Conservation (phyloP, 1,284 basidiomycete genomes). For the Marasmius sp. region DNA sequence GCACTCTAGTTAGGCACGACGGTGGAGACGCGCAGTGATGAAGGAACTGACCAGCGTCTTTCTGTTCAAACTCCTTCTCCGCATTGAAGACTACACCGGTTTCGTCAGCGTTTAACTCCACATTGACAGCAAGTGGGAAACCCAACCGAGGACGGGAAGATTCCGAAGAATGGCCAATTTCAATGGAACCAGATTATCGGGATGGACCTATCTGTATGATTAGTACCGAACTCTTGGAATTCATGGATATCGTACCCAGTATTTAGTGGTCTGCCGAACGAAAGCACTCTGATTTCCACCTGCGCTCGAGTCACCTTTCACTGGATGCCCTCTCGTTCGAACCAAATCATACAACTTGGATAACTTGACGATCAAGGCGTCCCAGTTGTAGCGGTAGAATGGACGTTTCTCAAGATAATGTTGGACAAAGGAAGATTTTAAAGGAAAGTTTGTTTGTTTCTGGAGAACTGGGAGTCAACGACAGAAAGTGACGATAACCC, state of each 20-base stretch:
- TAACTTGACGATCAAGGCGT: slow-evolving; percentile 94
- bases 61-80: slow-evolving; percentile 89
- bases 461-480: slow-evolving; percentile 24
- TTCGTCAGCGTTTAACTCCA: neutral
- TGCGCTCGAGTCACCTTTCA: slow-evolving; percentile 90
- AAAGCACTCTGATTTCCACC: slow-evolving; percentile 97
- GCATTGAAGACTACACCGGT: slow-evolving; percentile 81
- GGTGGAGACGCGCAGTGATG: neutral
- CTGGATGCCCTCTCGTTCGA: slow-evolving; percentile 91
- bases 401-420: slow-evolving; percentile 94
- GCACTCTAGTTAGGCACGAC: slow-evolving; percentile 3
- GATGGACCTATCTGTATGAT: slow-evolving; percentile 67
- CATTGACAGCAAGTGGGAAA: neutral
- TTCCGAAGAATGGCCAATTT: slow-evolving; percentile 94
- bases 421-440: slow-evolving; percentile 79
- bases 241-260: slow-evolving; percentile 56
- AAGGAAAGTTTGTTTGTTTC: slow-evolving; percentile 76
- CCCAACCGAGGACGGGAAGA: slow-evolving; percentile 85
- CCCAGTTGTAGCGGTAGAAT: slow-evolving; percentile 94
- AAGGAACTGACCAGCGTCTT: slow-evolving; percentile 72
- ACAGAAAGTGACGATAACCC: no score
- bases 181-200: slow-evolving; percentile 93
- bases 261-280: slow-evolving; percentile 97
- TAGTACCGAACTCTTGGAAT: neutral
- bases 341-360: slow-evolving; percentile 96